phyloP scores from a whole-genome alignment of 371 early-diverging fungal genomes.

The Chytridiales sp. region DNA sequence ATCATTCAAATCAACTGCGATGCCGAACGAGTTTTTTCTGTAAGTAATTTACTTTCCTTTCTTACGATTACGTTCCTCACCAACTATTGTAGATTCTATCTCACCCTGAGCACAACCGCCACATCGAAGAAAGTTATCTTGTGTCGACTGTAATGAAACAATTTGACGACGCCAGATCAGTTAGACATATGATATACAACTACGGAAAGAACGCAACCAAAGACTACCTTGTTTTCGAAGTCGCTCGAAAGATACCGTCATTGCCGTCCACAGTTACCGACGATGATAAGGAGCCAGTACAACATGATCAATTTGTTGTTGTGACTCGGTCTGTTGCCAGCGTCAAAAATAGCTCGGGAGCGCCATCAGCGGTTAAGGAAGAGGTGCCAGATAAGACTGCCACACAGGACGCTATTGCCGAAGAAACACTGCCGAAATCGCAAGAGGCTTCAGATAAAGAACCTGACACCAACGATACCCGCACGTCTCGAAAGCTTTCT shows the following conservation, averaged over 20 bases:
- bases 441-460: too few relatives aligned
- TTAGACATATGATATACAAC: constrained; percentile 29
- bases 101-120: constrained; percentile 49
- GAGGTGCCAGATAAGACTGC: background rate
- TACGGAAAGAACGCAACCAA: constrained; percentile 13
- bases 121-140: constrained; percentile 38
- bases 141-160: constrained; percentile 32
- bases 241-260: constrained; percentile 25
- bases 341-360: too few relatives aligned
- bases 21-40: constrained; percentile 46
- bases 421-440: background rate
- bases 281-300: constrained; percentile 8
- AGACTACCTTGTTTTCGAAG: constrained; percentile 35
- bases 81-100: constrained; percentile 38
- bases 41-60: constrained; percentile 9
- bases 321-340: too few relatives aligned
- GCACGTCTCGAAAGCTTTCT: too few relatives aligned
- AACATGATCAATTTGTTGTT: constrained; percentile 3
- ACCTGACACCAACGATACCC: too few relatives aligned
- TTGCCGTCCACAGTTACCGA: background rate
- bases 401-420: too few relatives aligned
- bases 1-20: constrained; percentile 42
- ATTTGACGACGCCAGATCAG: constrained; percentile 28
- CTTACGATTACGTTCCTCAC: background rate
- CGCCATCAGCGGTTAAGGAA: background rate